Base-by-base conservation (phyloP, 805 yeast genomes). In the Saccharomyces cerevisiae region DNA sequence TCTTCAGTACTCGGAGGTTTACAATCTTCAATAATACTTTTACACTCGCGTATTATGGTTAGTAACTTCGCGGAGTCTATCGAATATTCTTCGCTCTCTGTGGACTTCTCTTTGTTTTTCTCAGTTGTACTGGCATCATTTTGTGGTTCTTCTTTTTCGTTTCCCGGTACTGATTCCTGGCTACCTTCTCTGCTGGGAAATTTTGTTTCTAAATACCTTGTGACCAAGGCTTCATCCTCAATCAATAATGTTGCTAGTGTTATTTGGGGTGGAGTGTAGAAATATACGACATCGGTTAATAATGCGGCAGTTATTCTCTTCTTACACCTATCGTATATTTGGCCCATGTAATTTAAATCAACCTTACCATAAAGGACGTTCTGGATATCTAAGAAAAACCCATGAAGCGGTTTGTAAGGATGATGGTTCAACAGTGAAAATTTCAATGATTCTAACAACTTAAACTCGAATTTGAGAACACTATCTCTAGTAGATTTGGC, bases 251-350 rank as follows among this genome's bases (percentile, higher is more conserved):
- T 89, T 0, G 97, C 94, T 51, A 94, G 73, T 0, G 98, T 97
- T 30, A 94, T 88, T 65, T 94, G 99, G 0, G 98, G 96, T 0
- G 99, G 99, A 0, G 98, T 84, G 70, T 73, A 92, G 36, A 82
- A 73, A 61, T 89, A 92, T 8, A 79, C 74, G 3, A 81, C 91
- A 66, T 94, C 96, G 21, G 92, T 82, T 36, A 85, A 73, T 46
- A 89, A 73, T n/a, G 88, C 79, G 27, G 83, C 87, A 48, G 82
- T 80, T 4, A 88, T 76, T 68, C 83, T 71, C 29, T 74, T 77
- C 61, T 85, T 81, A 10, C 96, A 89, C 47, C 73, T 72, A 64
- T 88, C 95, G 69, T 88, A 87, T 47, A 82, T 76, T 48, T 75
- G 74, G 1, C 94, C 92, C 55, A 89, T 71, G 50, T 81, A 78